Evolutionary conservation across 164 flowering plant species (phyloP), one percentile per base, ranked within the genome.

Genomic region (Malania oleifera): DNA sequence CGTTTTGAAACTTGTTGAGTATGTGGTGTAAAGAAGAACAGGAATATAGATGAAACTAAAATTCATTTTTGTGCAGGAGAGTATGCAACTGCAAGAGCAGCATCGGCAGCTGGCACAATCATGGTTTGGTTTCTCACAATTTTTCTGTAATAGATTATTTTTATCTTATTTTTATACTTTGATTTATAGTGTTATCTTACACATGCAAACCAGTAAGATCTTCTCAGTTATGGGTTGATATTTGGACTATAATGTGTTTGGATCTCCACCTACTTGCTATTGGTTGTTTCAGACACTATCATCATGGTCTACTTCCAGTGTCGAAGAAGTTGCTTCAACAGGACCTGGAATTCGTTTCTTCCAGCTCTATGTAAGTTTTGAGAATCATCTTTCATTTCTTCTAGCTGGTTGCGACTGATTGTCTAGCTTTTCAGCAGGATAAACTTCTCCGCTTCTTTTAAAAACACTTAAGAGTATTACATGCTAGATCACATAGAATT

Each of bases 31-130:
- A n/a, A n/a, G n/a, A n/a, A n/a, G n/a, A n/a, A n/a, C n/a, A n/a
- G n/a, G n/a, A n/a, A n/a, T n/a, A 31, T 19, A 46, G 2, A 1
- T 40, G 31, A 46, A 27, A 19, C 18, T 29, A 19, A 11, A 18
- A 57, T 25, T 45, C 17, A 59, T 37, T 13, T 37, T 56, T 35
- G 26, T 77, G 65, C 82, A 90, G 97, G 97, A 59, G 97, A 91
- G 72, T 80, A 72, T 77, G 97, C 97, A 48, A 86, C 91, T 29
- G 97, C 97, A 28, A 77, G 97, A 77, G 97, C 97, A 41, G 82
- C 97, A 67, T 80, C 96, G 13, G 79, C 96, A 14, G 95, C 95
- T 58, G 83, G 74, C 50, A 91, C 96, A 37, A 91, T 88, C 43
- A 91, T 91, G 97, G 95, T 90, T 66, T 62, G 52, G 31, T 29